A percentile compares a stretch with the other conserved stretches of the same genome.
phyloP scores from a whole-genome alignment of 2,329 filamentous ascomycete genomes.

The Sporothrix pseudoabietina region DNA sequence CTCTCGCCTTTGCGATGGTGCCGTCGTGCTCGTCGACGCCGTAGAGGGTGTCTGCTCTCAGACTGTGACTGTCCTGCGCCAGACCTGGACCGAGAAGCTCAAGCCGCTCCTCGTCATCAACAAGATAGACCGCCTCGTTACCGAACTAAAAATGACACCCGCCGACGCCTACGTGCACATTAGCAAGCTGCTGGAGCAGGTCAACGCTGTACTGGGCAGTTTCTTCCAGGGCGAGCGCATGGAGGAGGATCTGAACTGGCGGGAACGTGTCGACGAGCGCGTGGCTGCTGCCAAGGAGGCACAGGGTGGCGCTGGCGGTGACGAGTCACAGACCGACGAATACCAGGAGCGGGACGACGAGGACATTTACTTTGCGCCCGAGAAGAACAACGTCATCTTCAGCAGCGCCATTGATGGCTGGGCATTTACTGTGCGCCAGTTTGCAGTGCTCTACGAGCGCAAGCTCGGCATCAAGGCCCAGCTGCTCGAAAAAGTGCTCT shows the following conservation, averaged over 20 bases:
- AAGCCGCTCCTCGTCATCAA: slow-evolving; percentile 96
- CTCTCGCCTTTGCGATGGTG: slow-evolving; percentile 90
- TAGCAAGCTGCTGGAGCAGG: slow-evolving; percentile 86
- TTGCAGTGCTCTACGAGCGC: slow-evolving; percentile 90
- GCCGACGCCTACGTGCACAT: slow-evolving; percentile 87
- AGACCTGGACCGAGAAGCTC: slow-evolving; percentile 93
- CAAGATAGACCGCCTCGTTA: slow-evolving; percentile 94
- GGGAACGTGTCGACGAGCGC: slow-evolving; percentile 86
- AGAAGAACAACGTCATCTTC: slow-evolving; percentile 99
- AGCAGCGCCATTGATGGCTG: slow-evolving; percentile 98
- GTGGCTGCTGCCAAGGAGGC: slow-evolving; percentile 61
- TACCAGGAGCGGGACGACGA: slow-evolving; percentile 95
- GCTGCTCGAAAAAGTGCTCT: slow-evolving; percentile 87
- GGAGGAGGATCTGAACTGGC: slow-evolving; percentile 97
- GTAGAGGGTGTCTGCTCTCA: slow-evolving; percentile 98
- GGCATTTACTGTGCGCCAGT: slow-evolving; percentile 96
- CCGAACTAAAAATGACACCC: slow-evolving; percentile 91
- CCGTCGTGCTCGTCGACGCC: slow-evolving; percentile 90
- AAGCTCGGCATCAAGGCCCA: slow-evolving; percentile 93
- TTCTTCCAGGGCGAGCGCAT: slow-evolving; percentile 98
- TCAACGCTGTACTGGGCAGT: slow-evolving; percentile 94
- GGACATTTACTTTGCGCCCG: slow-evolving; percentile 95
- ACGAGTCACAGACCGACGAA: slow-evolving; percentile 58
- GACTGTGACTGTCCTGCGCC: slow-evolving; percentile 92
- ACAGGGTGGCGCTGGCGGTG: slow-evolving; percentile 58